A percentile compares a stretch with the other conserved stretches of the same genome.
phyloP scores from a whole-genome alignment of 2,329 filamentous ascomycete genomes.

The Chaetomiaceae sp. region DNA sequence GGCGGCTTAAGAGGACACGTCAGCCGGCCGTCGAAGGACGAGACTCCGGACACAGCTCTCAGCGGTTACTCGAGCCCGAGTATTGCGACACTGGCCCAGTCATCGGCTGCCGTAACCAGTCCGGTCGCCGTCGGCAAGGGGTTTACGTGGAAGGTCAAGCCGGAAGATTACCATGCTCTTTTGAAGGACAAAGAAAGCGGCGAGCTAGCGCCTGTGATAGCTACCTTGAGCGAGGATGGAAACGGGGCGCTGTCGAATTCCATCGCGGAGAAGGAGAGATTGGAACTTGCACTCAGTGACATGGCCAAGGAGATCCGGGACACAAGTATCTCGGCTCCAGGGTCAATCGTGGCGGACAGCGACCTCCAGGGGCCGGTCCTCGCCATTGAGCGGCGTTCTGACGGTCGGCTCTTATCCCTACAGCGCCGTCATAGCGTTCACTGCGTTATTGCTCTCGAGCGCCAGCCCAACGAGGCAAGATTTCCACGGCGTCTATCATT shows the following conservation, averaged over 20 bases:
- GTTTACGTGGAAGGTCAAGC: conserved; percentile 62
- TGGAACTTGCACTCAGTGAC: conserved; percentile 32
- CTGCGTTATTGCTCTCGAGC: conserved; percentile 31
- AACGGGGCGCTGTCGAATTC: background rate
- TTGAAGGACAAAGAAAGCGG: conserved; percentile 34
- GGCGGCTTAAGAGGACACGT: conserved; percentile 50
- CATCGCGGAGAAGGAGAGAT: conserved; percentile 11
- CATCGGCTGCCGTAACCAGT: conserved; percentile 35
- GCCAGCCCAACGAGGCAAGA: conserved; percentile 49
- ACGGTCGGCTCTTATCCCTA: conserved; percentile 45
- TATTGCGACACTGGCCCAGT: conserved; percentile 36
- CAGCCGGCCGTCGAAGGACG: conserved; percentile 55
- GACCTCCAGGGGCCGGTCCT: conserved; percentile 54
- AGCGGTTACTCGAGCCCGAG: conserved; percentile 33
- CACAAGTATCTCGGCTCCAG: conserved; percentile 51
- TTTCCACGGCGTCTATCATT: conserved; percentile 74
- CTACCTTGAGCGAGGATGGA: conserved; percentile 16
- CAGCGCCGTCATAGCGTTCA: conserved; percentile 60
- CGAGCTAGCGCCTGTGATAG: conserved; percentile 21
- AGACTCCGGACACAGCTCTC: conserved; percentile 36
- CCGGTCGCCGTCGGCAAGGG: conserved; percentile 44
- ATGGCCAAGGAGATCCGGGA: conserved; percentile 40
- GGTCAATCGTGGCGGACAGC: conserved; percentile 54
- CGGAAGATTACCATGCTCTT: conserved; percentile 51
- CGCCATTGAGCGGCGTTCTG: conserved; percentile 43